These are phyloP conservation scores for Boletus vinaceobasis DNA, from an alignment of 768 basidiomycete species.

Conservation along the genomic window DNA sequence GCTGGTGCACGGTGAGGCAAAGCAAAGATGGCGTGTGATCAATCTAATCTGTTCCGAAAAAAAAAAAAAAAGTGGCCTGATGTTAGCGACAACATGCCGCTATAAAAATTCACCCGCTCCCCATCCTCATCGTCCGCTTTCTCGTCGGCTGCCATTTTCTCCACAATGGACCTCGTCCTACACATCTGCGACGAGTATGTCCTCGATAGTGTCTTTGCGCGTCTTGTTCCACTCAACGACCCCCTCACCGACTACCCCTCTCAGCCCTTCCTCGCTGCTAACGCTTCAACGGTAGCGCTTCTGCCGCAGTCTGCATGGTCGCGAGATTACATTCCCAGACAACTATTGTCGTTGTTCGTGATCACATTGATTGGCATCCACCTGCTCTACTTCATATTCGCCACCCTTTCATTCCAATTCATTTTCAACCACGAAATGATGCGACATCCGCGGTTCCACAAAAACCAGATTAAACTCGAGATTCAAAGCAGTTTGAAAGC, in stretches of 20 bases:
- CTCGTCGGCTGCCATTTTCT: neutral
- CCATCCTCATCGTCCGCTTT: no score
- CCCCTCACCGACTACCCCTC: slow-evolving; percentile 37
- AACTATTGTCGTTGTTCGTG: slow-evolving; percentile 63
- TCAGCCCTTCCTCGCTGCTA: slow-evolving; percentile 28
- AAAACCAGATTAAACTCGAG: slow-evolving; percentile 81
- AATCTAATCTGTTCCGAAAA: slow-evolving; percentile 3
- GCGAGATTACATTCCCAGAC: slow-evolving; percentile 77
- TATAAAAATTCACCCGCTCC: slow-evolving; percentile 19
- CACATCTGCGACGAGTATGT: slow-evolving; percentile 62
- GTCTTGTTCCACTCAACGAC: slow-evolving; percentile 55
- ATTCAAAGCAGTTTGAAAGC: slow-evolving; percentile 70
- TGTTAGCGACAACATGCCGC: slow-evolving; percentile 9
- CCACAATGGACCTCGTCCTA: slow-evolving; percentile 78
- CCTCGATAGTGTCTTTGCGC: slow-evolving; percentile 79
- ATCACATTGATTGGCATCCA: slow-evolving; percentile 82
- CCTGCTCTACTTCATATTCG: slow-evolving; percentile 84
- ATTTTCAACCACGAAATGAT: slow-evolving; percentile 97
- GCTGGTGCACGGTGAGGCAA: neutral
- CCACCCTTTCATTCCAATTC: slow-evolving; percentile 74
- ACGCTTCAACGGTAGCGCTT: slow-evolving; percentile 38
- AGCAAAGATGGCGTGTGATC: slow-evolving; percentile 9
- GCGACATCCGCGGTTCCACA: slow-evolving; percentile 89
- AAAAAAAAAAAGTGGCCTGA: slow-evolving; percentile 38
- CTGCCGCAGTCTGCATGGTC: slow-evolving; percentile 71